phyloP scores from a whole-genome alignment of 83 land plant genomes.

The Isoetes engelmannii region DNA sequence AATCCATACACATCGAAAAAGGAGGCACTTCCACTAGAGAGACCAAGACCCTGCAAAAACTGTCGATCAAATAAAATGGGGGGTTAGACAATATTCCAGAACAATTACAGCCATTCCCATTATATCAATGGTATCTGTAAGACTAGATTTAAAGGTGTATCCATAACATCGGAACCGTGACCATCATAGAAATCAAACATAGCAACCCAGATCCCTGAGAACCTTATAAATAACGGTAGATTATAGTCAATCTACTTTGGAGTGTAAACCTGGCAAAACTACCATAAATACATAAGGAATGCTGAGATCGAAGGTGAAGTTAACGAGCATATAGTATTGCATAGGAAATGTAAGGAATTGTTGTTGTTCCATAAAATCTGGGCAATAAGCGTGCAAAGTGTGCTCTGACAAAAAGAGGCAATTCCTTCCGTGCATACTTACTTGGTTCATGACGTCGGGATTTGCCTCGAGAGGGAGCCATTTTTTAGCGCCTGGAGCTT shows the following conservation, averaged over 20 bases:
- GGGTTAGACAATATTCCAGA: too few relatives aligned
- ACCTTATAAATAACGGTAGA: too few relatives aligned
- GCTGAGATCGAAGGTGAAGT: not conserved
- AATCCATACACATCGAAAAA: conserved; percentile 88
- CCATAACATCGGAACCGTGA: too few relatives aligned
- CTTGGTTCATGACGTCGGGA: conserved; percentile 9
- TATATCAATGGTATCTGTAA: not conserved
- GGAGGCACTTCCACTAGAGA: conserved; percentile 55
- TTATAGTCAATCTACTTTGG: not conserved
- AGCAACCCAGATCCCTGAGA: too few relatives aligned
- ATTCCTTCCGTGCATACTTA: not conserved
- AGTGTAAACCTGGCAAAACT: not conserved
- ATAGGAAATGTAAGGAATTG: too few relatives aligned
- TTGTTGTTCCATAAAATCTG: too few relatives aligned
- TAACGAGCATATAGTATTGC: too few relatives aligned
- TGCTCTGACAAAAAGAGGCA: too few relatives aligned
- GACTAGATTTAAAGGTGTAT: not conserved
- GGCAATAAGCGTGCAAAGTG: too few relatives aligned
- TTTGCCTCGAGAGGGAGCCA: conserved; percentile 9
- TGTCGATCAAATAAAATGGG: conserved; percentile 17
- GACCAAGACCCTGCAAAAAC: conserved; percentile 92
- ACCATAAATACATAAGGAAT: not conserved
- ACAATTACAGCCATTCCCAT: too few relatives aligned
- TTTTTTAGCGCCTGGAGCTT: not conserved
- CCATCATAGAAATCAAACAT: not conserved